Percentiles rank a stretch among this genome's conserved stretches.
Conservation (phyloP, 139 green algal genomes). For the Asterochloris erici region DNA sequence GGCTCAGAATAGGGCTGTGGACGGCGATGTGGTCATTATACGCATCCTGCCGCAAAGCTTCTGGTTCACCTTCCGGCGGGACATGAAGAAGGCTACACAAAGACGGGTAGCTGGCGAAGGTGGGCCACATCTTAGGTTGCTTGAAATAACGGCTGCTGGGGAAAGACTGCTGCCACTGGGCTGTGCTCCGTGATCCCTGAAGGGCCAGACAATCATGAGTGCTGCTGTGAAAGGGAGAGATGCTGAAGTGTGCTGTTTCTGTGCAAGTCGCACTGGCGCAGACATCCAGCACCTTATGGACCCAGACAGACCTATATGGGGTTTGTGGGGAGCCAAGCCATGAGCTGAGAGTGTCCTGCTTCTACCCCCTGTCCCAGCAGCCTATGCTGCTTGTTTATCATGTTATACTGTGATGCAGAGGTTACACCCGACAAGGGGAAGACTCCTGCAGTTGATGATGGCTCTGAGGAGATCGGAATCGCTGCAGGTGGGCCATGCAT, state of each 20-base stretch:
- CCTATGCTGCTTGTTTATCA: too few relatives aligned
- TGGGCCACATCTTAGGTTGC: background rate
- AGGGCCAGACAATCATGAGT: background rate
- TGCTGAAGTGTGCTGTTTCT: background rate
- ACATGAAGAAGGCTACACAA: slow-evolving; percentile 3
- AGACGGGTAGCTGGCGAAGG: slow-evolving; percentile 5
- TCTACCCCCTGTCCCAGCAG: too few relatives aligned
- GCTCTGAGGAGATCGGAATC: too few relatives aligned
- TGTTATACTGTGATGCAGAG: too few relatives aligned
- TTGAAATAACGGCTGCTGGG: background rate
- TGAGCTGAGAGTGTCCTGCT: too few relatives aligned
- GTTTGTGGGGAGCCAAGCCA: too few relatives aligned
- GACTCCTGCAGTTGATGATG: too few relatives aligned
- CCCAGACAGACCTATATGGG: too few relatives aligned
- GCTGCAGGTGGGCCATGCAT: too few relatives aligned
- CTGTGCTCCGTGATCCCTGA: background rate
- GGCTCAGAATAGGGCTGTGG: slow-evolving; percentile 66
- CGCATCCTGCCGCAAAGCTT: slow-evolving; percentile 42
- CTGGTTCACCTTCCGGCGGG: slow-evolving; percentile 34
- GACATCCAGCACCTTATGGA: background rate
- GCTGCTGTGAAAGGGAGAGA: background rate
- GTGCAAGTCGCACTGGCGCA: background rate
- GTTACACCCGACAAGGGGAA: too few relatives aligned
- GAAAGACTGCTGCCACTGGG: background rate
- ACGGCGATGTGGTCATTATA: slow-evolving; percentile 83